phyloP scores from a whole-genome alignment of 208 protist genomes.

The Novymonas esmeraldas region DNA sequence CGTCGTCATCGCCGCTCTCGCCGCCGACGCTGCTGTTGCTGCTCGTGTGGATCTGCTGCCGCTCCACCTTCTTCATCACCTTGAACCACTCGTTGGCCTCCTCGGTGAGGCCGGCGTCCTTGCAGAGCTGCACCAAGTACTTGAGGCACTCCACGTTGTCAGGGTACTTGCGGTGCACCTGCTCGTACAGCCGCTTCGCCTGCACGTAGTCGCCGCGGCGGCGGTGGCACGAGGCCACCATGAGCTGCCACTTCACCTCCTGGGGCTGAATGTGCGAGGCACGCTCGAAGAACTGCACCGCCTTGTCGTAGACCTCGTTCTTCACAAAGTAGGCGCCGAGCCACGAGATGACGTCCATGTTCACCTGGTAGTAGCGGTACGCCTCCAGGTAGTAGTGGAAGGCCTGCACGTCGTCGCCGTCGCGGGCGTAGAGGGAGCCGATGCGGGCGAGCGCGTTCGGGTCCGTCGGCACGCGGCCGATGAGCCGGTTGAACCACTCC shows the following conservation, averaged over 20 bases:
- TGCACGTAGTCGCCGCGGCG: constrained; percentile 90
- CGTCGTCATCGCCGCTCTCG: constrained; percentile 25
- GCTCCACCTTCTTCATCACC: constrained; percentile 80
- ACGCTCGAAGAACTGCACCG: constrained; percentile 96
- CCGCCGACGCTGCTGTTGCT: constrained; percentile 31
- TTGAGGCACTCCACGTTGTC: constrained; percentile 96
- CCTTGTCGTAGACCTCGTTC: constrained; percentile 97
- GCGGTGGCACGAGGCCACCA: constrained; percentile 96
- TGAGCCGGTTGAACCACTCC: constrained; percentile 89
- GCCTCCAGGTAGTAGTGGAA: constrained; percentile 96
- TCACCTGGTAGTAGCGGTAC: constrained; percentile 96
- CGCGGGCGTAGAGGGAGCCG: constrained; percentile 91
- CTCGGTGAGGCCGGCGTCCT: constrained; percentile 85
- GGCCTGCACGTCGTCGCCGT: constrained; percentile 92
- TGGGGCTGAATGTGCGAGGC: constrained; percentile 95
- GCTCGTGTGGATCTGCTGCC: constrained; percentile 51
- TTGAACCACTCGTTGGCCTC: constrained; percentile 93
- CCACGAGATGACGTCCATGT: constrained; percentile 98
- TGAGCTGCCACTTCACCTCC: constrained; percentile 97
- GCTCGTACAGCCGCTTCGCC: constrained; percentile 94
- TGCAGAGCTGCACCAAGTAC: constrained; percentile 95
- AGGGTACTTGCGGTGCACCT: constrained; percentile 91
- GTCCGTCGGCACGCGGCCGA: constrained; percentile 94
- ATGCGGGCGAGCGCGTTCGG: constrained; percentile 93
- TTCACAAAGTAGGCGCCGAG: constrained; percentile 97